A percentile compares a stretch with the other conserved stretches of the same genome.
Evolutionary conservation across 2,329 filamentous ascomycete species (phyloP).

Genomic region (Spiromastix sp.): DNA sequence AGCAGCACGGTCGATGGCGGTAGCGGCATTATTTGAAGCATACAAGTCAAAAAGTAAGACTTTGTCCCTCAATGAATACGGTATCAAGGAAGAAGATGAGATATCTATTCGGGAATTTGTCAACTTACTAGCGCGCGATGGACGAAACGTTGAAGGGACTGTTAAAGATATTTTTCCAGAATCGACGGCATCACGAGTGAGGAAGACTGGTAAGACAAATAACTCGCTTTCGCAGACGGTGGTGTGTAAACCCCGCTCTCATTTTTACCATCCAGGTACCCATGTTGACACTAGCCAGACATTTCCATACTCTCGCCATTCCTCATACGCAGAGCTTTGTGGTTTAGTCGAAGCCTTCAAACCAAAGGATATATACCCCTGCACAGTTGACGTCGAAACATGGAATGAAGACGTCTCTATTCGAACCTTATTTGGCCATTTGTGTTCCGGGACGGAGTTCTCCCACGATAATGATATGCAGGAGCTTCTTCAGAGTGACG

Average conservation of each 20-base stretch:
- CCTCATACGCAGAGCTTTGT: conserved; percentile 72
- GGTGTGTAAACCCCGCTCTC: conserved; percentile 20
- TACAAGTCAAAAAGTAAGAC: conserved; percentile 23
- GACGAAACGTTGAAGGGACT: background rate
- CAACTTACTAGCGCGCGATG: conserved; percentile 19
- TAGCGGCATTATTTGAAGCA: conserved; percentile 22
- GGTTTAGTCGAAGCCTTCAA: conserved; percentile 56
- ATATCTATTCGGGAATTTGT: conserved; percentile 28
- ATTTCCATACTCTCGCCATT: conserved; percentile 86
- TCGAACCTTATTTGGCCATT: conserved; percentile 56
- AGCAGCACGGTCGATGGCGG: conserved; percentile 17
- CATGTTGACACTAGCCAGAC: conserved; percentile 20
- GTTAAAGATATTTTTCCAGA: too few species aligned
- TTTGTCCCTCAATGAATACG: conserved; percentile 29
- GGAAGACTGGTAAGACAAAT: conserved; percentile 1
- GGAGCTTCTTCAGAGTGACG: conserved; percentile 16
- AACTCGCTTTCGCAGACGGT: conserved; percentile 24
- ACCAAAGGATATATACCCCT: conserved; percentile 72
- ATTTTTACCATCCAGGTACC: background rate
- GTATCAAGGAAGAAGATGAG: conserved; percentile 26
- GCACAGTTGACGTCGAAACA: conserved; percentile 54
- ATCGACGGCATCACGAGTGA: too few species aligned
- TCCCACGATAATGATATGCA: conserved; percentile 55
- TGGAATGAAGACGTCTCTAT: conserved; percentile 61
- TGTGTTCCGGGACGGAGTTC: conserved; percentile 54